phyloP scores from a whole-genome alignment of 1,284 basidiomycete species.

The Naganishia sp. region DNA sequence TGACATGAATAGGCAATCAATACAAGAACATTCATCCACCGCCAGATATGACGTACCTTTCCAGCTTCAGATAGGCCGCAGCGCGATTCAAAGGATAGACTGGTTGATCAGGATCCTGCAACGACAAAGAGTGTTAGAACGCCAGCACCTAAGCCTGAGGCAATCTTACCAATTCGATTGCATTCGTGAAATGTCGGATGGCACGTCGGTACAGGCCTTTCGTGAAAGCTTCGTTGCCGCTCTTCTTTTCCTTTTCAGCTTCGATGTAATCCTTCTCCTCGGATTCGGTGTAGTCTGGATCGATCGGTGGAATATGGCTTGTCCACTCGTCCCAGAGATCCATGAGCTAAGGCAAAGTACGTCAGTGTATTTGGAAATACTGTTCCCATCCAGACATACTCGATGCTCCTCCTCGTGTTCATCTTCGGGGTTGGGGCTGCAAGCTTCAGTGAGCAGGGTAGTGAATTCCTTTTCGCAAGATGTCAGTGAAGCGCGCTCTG shows the following conservation, averaged over 20 bases:
- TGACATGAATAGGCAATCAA: not conserved
- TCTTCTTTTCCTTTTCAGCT: constrained; percentile 31
- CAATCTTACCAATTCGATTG: constrained; percentile 28
- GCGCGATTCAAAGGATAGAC: constrained; percentile 34
- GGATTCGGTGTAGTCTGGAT: constrained; percentile 24
- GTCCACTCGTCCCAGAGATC: constrained; percentile 28
- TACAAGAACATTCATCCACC: not conserved
- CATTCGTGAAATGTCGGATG: constrained; percentile 31
- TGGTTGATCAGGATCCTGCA: constrained; percentile 29
- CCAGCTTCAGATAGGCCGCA: constrained; percentile 29
- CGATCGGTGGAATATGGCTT: constrained; percentile 18
- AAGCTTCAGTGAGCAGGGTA: constrained; percentile 24
- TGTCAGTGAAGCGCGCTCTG: not conserved
- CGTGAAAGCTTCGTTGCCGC: constrained; percentile 30
- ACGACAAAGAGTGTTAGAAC: not conserved
- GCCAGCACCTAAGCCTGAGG: not conserved
- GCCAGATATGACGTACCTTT: constrained; percentile 10
- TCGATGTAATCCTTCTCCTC: constrained; percentile 23
- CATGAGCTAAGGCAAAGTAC: not conserved
- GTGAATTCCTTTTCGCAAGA: constrained; percentile 19
- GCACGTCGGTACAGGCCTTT: constrained; percentile 30
- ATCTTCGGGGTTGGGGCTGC: constrained; percentile 22
- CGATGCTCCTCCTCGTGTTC: constrained; percentile 26
- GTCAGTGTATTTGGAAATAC: not conserved
- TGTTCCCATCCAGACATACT: not conserved